Evolutionary conservation across 805 yeast species (phyloP).

Genomic region (Zygosaccharomyces gambellarensis): DNA sequence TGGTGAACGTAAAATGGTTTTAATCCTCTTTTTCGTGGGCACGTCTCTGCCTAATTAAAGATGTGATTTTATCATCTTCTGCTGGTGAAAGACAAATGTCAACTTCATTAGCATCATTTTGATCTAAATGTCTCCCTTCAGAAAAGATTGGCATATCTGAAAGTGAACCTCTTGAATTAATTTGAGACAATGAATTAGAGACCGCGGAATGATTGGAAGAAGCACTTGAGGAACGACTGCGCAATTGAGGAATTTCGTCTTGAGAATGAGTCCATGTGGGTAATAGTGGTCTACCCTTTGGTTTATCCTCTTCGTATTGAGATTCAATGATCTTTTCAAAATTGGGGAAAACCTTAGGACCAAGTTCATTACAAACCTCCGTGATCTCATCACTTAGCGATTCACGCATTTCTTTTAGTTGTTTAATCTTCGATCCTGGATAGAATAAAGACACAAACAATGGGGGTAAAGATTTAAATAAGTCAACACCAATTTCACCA

Average conservation of each 20-base stretch:
- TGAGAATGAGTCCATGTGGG: constrained; percentile 5
- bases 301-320: constrained; percentile 5
- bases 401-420: constrained; percentile 56
- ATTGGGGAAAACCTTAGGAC: constrained; percentile 86
- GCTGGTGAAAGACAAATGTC: constrained; percentile 9
- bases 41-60: constrained; percentile 29
- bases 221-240: constrained; percentile 30
- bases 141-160: constrained; percentile 60
- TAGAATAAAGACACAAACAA: constrained; percentile 43
- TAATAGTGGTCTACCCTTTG: constrained; percentile 3
- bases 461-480: constrained; percentile 76
- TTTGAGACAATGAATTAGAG: constrained; percentile 58
- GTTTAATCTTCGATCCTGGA: constrained; percentile 40
- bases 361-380: constrained; percentile 71
- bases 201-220: constrained; percentile 35
- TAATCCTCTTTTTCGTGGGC: constrained; percentile 23
- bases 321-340: constrained; percentile 43
- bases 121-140: constrained; percentile 19
- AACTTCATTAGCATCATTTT: constrained; percentile 9
- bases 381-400: constrained; percentile 69
- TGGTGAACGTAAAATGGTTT: not conserved
- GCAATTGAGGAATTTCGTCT: constrained; percentile 5
- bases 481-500: constrained; percentile 89
- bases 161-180: constrained; percentile 56
- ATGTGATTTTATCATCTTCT: constrained; percentile 16